Evolutionary conservation across 129 eudicot species (phyloP).

Genomic region (Heracleum sosnowskyi): DNA sequence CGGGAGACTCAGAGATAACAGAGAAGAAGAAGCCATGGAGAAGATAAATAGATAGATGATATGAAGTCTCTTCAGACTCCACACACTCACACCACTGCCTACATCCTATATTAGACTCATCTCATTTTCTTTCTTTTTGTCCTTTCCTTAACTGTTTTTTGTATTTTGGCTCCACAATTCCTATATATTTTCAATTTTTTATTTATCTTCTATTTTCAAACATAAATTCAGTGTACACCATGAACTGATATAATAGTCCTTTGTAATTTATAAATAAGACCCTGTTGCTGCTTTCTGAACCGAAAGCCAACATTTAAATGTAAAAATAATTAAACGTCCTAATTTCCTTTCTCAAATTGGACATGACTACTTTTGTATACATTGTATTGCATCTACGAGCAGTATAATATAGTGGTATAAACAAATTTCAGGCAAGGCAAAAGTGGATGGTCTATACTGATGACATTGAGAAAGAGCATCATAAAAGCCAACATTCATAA

Average conservation of each 20-base stretch:
- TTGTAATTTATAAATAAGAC: no score
- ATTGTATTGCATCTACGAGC: not conserved
- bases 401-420: not conserved
- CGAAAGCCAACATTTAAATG: not conserved
- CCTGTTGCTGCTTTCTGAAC: not conserved
- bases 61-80: slow-evolving; percentile 5
- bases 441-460: not conserved
- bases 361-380: not conserved
- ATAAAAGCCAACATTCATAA: not conserved
- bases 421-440: not conserved
- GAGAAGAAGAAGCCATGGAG: slow-evolving; percentile 61
- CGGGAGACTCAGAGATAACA: slow-evolving; percentile 58
- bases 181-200: not conserved
- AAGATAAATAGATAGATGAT: slow-evolving; percentile 8
- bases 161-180: not conserved
- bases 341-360: not conserved
- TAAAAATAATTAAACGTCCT: no score
- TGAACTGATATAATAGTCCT: not conserved
- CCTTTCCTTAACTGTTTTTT: not conserved
- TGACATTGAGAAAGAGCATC: not conserved
- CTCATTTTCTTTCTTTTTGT: not conserved
- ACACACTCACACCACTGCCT: slow-evolving; percentile 6
- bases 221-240: not conserved
- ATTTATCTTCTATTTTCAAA: not conserved
- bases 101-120: slow-evolving; percentile 3